Conservation (phyloP, 2,329 filamentous ascomycete species). For the Aspergillus oerlinghausenensis region DNA sequence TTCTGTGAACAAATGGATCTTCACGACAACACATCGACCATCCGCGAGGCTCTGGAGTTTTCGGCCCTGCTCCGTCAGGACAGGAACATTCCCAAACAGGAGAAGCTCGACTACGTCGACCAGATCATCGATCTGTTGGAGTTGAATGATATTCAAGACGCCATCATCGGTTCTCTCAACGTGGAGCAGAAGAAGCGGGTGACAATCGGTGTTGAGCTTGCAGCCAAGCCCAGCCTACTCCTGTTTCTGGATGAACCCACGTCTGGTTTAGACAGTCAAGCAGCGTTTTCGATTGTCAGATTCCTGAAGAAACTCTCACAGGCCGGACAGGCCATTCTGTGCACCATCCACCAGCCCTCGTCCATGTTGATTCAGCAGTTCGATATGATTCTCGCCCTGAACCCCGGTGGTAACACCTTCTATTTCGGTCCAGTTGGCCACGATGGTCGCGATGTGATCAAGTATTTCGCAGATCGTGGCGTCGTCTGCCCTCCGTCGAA, state of each 20-base stretch:
- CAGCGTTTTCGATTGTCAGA: constrained; percentile 62
- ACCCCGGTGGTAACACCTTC: constrained; percentile 65
- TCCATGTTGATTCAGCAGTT: constrained; percentile 67
- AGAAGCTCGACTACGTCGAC: constrained; percentile 64
- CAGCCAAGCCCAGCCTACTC: constrained; percentile 62
- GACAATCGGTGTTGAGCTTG: constrained; percentile 69
- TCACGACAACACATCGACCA: constrained; percentile 63
- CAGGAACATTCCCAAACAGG: constrained; percentile 47
- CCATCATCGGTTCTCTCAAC: constrained; percentile 59
- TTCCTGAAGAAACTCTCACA: constrained; percentile 64
- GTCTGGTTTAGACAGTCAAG: constrained; percentile 64
- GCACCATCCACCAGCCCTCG: constrained; percentile 70
- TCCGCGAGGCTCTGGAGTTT: constrained; percentile 65
- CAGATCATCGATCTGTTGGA: constrained; percentile 63
- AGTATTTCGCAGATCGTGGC: constrained; percentile 65
- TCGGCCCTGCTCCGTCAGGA: constrained; percentile 63
- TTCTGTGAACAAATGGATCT: constrained; percentile 71
- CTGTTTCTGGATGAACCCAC: constrained; percentile 71
- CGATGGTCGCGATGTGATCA: constrained; percentile 59
- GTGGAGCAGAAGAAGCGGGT: constrained; percentile 68
- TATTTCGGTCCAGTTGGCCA: constrained; percentile 70
- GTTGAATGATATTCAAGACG: constrained; percentile 62
- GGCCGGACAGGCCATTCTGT: constrained; percentile 67
- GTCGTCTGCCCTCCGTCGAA: constrained; percentile 62
- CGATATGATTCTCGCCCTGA: constrained; percentile 67